A percentile compares a stretch with the other conserved stretches of the same genome.
These are phyloP conservation scores for Actinidia polygama DNA, from an alignment of 179 eudicot genomes.

Conservation along the genomic window DNA sequence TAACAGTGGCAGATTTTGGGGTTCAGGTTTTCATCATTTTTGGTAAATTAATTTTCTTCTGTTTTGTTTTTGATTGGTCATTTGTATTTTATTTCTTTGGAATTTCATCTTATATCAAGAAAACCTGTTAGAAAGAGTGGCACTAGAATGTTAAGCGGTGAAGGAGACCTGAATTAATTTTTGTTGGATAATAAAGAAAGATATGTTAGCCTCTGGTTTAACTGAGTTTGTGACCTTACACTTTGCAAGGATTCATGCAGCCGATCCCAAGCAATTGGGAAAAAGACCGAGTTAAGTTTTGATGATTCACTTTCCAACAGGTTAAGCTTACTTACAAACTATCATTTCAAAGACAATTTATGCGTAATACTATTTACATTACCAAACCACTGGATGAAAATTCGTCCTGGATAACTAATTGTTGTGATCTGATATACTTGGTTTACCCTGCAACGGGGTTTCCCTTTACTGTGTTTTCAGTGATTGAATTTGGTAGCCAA, in stretches of 20 bases:
- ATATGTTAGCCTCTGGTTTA: background rate
- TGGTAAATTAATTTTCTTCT: conserved; percentile 42
- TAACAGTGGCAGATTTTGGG: conserved; percentile 92
- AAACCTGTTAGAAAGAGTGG: background rate
- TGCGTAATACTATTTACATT: background rate
- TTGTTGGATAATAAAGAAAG: background rate
- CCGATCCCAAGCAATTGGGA: background rate
- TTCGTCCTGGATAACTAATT: background rate
- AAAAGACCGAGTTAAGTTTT: background rate
- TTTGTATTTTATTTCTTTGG: background rate
- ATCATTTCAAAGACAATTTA: background rate
- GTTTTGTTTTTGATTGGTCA: background rate
- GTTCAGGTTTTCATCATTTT: conserved; percentile 90
- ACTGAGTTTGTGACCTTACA: background rate
- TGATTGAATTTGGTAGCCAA: background rate
- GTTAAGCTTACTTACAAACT: background rate
- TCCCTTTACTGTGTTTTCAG: background rate
- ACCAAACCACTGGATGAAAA: background rate
- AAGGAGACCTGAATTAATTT: background rate
- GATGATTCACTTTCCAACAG: background rate
- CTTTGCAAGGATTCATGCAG: background rate
- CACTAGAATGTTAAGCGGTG: background rate
- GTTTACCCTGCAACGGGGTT: background rate
- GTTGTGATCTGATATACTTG: background rate
- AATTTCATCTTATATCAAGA: background rate